Evolutionary conservation across 768 basidiomycete genomes (phyloP), one percentile per base, ranked within the genome.

Genomic region (Boletus reticuloceps): DNA sequence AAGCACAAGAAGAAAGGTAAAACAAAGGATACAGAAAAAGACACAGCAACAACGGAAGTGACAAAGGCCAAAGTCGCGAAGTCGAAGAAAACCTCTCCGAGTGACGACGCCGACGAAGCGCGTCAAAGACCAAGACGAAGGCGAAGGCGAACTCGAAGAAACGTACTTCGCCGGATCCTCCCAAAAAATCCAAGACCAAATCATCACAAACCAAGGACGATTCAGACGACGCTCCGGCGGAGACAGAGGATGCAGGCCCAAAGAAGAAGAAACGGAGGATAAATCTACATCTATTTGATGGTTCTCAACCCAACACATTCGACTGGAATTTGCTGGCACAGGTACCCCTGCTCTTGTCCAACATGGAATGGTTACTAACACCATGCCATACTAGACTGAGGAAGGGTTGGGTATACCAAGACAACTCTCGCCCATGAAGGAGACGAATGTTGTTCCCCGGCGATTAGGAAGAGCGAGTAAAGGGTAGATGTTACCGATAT

Each of bases 251-350:
- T 47, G 61, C 38, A 7, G 71, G 55, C 10, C 79, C 72, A 16
- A 84, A 82, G 72, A 86, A 85, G 74, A 88, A 86, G 72, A 87
- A 82, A 63, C 79, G 85, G 58, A 88, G 84, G 70, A 82, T 89
- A 51, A 83, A 84, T 55, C 60, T 36, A 36, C 34, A 29, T 36
- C 14, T 87, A n/a, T 85, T 85, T 62, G 72, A 74, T 6, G 51
- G 70, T 25, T 71, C 74, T 36, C 71, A 77, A 53, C 74, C 77
- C 17, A 57, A 68, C 17, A 71, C 76, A 17, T 78, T 77, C 45
- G 63, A 76, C 22, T 83, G 83, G 72, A 74, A 77, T 58, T 72
- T 77, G 58, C 58, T 77, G 46, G 63, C 67, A 36, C 70, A 72
- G 67, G 80, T 79, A 63, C 19, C 56, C 42, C 62, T 62, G 34